These are phyloP conservation scores for Fusarium odoratissimum DNA, from an alignment of 2,329 filamentous ascomycete genomes.

Conservation along the genomic window DNA sequence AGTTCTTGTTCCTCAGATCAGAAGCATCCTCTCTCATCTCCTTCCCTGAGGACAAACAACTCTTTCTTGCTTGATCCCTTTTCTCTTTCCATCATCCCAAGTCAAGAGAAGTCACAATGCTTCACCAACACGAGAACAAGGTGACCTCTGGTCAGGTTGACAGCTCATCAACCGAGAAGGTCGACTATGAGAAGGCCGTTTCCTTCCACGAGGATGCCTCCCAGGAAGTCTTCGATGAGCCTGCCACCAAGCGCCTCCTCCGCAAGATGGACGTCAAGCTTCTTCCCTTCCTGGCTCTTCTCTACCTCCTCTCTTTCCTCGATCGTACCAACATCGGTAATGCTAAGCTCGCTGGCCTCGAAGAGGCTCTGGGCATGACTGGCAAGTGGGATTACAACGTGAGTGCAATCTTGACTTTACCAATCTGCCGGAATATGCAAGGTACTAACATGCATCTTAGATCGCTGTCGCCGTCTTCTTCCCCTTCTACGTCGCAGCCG, in stretches of 20 bases:
- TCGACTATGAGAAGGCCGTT: constrained; percentile 43
- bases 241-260: constrained; percentile 61
- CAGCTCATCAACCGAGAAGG: constrained; percentile 45
- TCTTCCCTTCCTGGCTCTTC: constrained; percentile 68
- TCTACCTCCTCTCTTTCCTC: constrained; percentile 68
- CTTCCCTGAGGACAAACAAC: constrained; percentile 24
- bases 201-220: constrained; percentile 42
- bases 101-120: constrained; percentile 32
- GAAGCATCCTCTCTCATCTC: constrained; percentile 38
- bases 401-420: constrained; percentile 13
- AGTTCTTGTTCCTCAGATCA: constrained; percentile 40
- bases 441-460: constrained; percentile 37
- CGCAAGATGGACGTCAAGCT: constrained; percentile 66
- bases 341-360: constrained; percentile 67
- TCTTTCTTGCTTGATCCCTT: background rate
- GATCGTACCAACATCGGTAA: constrained; percentile 62
- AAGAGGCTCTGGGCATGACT: constrained; percentile 47
- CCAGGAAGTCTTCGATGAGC: constrained; percentile 46
- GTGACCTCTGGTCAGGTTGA: constrained; percentile 30
- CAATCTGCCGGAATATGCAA: background rate
- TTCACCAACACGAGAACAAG: constrained; percentile 22
- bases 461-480: constrained; percentile 63
- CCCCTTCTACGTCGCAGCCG: constrained; percentile 63
- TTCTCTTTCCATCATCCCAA: background rate
- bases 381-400: constrained; percentile 52